Evolutionary conservation across 768 basidiomycete species (phyloP).

Genomic region (Calocybe gangraenosa): DNA sequence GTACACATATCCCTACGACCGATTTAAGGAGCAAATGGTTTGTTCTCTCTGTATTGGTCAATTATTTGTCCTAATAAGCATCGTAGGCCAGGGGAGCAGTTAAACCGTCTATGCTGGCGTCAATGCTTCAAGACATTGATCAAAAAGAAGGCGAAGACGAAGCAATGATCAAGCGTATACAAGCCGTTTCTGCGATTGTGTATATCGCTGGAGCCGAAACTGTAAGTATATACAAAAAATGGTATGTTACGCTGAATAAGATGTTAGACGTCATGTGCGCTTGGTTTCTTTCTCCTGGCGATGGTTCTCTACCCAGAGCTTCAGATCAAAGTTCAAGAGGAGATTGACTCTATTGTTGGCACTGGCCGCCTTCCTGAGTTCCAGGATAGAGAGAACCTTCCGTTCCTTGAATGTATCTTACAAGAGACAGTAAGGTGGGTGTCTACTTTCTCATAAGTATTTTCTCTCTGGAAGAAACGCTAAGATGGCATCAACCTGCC

Average conservation of each 20-base stretch:
- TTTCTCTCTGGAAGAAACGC: too few relatives aligned
- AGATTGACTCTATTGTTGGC: too few relatives aligned
- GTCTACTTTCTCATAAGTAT: background rate
- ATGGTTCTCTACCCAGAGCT: too few relatives aligned
- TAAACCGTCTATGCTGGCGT: slow-evolving; percentile 18
- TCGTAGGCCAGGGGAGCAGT: slow-evolving; percentile 18
- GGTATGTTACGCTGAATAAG: too few relatives aligned
- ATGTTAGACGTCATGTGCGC: too few relatives aligned
- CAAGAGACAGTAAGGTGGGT: too few relatives aligned
- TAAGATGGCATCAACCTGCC: too few relatives aligned
- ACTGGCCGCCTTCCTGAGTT: too few relatives aligned
- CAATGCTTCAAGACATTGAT: slow-evolving; percentile 14
- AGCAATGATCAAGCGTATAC: slow-evolving; percentile 14
- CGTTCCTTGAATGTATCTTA: too few relatives aligned
- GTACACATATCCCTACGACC: slow-evolving; percentile 5
- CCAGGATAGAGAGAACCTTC: too few relatives aligned
- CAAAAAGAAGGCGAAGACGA: background rate
- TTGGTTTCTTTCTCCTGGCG: too few relatives aligned
- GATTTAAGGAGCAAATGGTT: slow-evolving; percentile 11
- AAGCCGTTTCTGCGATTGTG: slow-evolving; percentile 16
- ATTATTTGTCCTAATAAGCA: background rate
- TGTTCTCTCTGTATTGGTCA: background rate
- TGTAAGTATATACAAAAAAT: background rate
- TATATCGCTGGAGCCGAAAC: slow-evolving; percentile 27
- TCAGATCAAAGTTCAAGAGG: too few relatives aligned